Base-by-base conservation (phyloP, 371 early-diverging fungal genomes). In the Dipsacomyces acuminosporus region DNA sequence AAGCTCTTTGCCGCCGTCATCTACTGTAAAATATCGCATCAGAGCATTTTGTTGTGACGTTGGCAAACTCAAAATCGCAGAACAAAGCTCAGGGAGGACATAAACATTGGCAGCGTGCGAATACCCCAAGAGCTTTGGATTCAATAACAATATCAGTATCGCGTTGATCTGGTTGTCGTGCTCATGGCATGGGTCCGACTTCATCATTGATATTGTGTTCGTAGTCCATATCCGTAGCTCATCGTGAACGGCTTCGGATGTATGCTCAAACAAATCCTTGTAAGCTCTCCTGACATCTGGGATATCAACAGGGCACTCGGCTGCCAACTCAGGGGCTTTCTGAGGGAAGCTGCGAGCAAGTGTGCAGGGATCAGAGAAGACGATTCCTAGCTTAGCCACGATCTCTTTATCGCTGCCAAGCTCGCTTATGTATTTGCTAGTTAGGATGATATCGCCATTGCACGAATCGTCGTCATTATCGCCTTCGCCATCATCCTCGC, bases 311-410 rank as follows among this genome's bases (percentile, higher is more conserved):
- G 72, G 72, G 21, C 72, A 72, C 11, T 52, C 21, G 43, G 44
- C 33, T 1, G 56, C 59, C 26, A 47, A 47, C 13, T 8, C 46
- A 1, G 52, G 33, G 41, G 62, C 46, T 7, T 36, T 35, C 33
- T 67, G 69, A 3, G 62, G 63, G 35, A 72, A 72, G 56, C 63
- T 59, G 30, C 59, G 63, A 7, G 69, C 72, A 34, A 72, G 47
- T 24, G 56, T 56, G 25, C 59, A 59, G 14, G 69, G 72, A 9
- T 67, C 69, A 2, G 56, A 43, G 20, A 67, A 72, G 4, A 62
- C 60, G 25, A 36, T 33, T 4, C 38, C 44, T 7, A 69, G 70
- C 46, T 52, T 64, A 18, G 59, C 52, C 20, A 52, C 14, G n/a
- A 69, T 11, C 14, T 64, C 70, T 24, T 55, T 17, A 20, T 55